A percentile compares a stretch with the other conserved stretches of the same genome.
phyloP scores from a whole-genome alignment of 371 early-diverging fungal genomes.

The Capniomyces stellatus region DNA sequence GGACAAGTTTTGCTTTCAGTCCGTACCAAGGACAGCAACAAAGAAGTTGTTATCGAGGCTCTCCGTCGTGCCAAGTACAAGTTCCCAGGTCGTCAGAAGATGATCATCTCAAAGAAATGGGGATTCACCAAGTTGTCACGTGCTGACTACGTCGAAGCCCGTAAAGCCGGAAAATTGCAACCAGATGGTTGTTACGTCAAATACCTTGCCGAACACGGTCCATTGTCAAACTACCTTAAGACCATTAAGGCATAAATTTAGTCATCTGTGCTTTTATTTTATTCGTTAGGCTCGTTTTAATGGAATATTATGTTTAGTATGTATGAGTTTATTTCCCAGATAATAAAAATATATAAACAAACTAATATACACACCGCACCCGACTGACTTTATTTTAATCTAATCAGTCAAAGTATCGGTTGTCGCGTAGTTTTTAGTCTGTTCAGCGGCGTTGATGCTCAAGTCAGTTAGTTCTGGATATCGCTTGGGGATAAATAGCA shows the following conservation, averaged over 20 bases:
- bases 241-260: slow-evolving; percentile 19
- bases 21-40: slow-evolving; percentile 94
- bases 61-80: slow-evolving; percentile 99
- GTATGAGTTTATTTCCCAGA: too few species aligned
- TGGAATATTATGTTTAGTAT: neutral
- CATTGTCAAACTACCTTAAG: slow-evolving; percentile 49
- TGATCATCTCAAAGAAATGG: slow-evolving; percentile 98
- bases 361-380: too few species aligned
- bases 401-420: too few species aligned
- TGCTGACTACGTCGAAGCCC: slow-evolving; percentile 75
- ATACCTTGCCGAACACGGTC: slow-evolving; percentile 82
- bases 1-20: slow-evolving; percentile 97
- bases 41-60: slow-evolving; percentile 91
- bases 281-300: neutral
- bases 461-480: too few species aligned
- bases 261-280: neutral
- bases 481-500: too few species aligned
- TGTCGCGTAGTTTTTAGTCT: too few species aligned
- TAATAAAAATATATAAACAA: too few species aligned
- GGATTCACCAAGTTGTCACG: slow-evolving; percentile 98
- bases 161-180: slow-evolving; percentile 63
- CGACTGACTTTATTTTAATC: too few species aligned
- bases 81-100: slow-evolving; percentile 99
- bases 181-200: slow-evolving; percentile 97
- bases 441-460: too few species aligned